Evolutionary conservation across 352 stramenopile genomes (phyloP), one percentile per base, ranked within the genome.

Genomic region (Bremia lactucae): DNA sequence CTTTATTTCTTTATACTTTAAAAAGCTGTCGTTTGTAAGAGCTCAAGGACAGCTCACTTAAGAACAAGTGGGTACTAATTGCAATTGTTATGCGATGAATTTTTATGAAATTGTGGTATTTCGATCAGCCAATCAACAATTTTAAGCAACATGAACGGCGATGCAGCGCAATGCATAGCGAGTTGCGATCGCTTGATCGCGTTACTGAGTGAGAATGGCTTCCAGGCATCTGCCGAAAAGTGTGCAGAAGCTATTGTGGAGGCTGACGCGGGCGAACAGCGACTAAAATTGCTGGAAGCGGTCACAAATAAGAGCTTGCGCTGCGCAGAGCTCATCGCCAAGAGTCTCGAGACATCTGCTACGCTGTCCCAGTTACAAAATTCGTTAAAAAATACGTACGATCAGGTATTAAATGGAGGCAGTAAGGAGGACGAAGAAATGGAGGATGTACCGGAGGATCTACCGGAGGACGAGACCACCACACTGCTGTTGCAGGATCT

Each of bases 251-350:
- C 49, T 13, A 40, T 64, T n/a, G 48, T 60, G 2, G 48, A 51
- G 2, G 56, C 37, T 1, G 41, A 49, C 6, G 47, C 39, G 9
- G 43, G 52, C 13, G 56, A 62, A 34, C 39, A 75, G 38, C 54
- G 66, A 18, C 53, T 59, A 44, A 36, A 66, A 29, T 29, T 83
- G 45, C 36, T 88, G 14, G 48, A 47, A 13, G 38, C 42, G 16
- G 69, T 64, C 3, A 65, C 67, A 0, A 48, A 72, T 14, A 81
- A 75, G 46, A 87, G 73, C 26, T 33, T 90, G 37, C 75, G 66
- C 2, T 87, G 77, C 42, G 80, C 74, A 4, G 65, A 88, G 44
- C 62, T 93, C 35, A 85, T 93, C 16, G 71, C 83, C 42, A 63
- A 79, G 55, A 74, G 65, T 50, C 58, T 93, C 15, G 59, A 71